A percentile compares a stretch with the other conserved stretches of the same genome.
phyloP scores from a whole-genome alignment of 2,329 filamentous ascomycete species.

The Cladophialophora bantiana region DNA sequence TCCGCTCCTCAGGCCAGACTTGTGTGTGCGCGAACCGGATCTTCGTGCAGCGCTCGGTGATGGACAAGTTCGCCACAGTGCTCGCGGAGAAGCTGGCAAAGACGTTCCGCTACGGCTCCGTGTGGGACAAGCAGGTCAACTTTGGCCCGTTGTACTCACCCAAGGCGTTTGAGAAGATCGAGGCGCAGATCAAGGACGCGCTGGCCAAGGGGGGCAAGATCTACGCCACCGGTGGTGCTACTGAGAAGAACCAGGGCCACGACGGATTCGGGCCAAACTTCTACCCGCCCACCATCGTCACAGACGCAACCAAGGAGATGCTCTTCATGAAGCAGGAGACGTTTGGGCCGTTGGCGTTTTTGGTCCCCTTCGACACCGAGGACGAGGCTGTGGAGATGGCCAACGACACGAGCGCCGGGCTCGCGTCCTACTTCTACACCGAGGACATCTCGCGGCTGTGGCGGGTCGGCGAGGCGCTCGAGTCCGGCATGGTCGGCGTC shows the following conservation, averaged over 20 bases:
- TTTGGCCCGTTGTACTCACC: conserved; percentile 86
- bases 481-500: conserved; percentile 83
- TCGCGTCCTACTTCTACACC: conserved; percentile 56
- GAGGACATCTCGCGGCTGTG: conserved; percentile 58
- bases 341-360: conserved; percentile 74
- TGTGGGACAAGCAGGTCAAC: conserved; percentile 74
- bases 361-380: conserved; percentile 68
- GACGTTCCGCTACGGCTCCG: conserved; percentile 76
- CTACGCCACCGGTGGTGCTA: conserved; percentile 43
- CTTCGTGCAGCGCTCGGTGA: conserved; percentile 82
- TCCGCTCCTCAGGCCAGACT: conserved; percentile 75
- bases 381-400: conserved; percentile 45
- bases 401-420: conserved; percentile 44
- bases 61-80: conserved; percentile 81
- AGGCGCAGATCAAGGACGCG: conserved; percentile 80
- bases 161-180: conserved; percentile 74
- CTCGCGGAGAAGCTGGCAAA: conserved; percentile 60
- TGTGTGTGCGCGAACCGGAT: conserved; percentile 90
- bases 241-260: not conserved
- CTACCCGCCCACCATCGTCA: conserved; percentile 80
- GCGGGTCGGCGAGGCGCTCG: conserved; percentile 71
- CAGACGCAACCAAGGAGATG: conserved; percentile 78
- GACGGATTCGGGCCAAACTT: conserved; percentile 74
- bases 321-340: conserved; percentile 89
- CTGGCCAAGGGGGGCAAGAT: conserved; percentile 80